Evolutionary conservation across 495 filamentous ascomycete species (phyloP).

Genomic region (Penicillium coffeae): DNA sequence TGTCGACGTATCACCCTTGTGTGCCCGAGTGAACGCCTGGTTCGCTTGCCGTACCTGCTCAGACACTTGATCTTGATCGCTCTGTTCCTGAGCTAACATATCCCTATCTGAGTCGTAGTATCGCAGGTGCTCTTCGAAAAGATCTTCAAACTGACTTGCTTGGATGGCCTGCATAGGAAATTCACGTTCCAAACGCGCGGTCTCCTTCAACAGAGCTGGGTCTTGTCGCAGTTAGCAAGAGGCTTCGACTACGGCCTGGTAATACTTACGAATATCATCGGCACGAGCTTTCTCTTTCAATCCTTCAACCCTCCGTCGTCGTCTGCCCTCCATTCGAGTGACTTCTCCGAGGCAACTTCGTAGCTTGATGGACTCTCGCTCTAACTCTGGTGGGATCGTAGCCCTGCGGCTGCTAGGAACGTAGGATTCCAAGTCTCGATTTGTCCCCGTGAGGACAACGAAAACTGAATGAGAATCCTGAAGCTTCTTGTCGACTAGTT

Average conservation of each 20-base stretch:
- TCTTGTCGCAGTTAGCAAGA: conserved; percentile 32
- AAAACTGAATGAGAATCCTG: conserved; percentile 70
- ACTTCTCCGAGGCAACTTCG: conserved; percentile 79
- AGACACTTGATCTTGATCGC: conserved; percentile 71
- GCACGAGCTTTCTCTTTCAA: conserved; percentile 71
- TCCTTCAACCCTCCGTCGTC: conserved; percentile 70
- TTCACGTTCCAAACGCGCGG: conserved; percentile 77
- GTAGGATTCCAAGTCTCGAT: conserved; percentile 77
- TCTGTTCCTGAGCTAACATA: conserved; percentile 63
- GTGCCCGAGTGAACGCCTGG: conserved; percentile 65
- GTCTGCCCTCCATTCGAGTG: conserved; percentile 69
- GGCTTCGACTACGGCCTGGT: background rate
- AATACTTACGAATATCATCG: conserved; percentile 78
- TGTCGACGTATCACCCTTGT: conserved; percentile 67
- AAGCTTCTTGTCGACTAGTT: conserved; percentile 73
- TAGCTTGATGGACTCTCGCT: conserved; percentile 69
- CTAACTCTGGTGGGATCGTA: conserved; percentile 73
- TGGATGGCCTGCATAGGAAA: conserved; percentile 80
- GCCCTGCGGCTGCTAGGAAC: conserved; percentile 81
- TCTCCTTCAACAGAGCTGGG: conserved; percentile 71
- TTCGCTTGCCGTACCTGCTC: conserved; percentile 70
- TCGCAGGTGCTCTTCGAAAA: conserved; percentile 78
- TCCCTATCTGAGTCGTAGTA: conserved; percentile 75
- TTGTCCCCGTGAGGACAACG: conserved; percentile 68
- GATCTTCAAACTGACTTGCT: conserved; percentile 82